Percentiles rank a stretch among this genome's conserved stretches.
Conservation (phyloP, 495 filamentous ascomycete genomes). For the Patellaria atrata region DNA sequence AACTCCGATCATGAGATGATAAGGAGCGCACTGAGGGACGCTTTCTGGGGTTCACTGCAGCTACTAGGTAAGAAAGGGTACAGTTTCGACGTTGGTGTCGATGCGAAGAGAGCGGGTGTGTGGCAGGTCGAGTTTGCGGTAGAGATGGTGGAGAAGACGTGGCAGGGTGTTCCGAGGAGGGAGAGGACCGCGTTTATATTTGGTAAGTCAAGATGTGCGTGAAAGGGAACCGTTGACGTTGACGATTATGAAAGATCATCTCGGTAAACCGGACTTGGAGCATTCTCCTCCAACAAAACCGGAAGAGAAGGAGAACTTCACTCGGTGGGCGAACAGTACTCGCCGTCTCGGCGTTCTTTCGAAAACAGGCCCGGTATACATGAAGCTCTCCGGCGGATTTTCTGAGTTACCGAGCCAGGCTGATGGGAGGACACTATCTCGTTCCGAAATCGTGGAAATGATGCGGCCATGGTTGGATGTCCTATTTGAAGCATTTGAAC, state of each 20-base stretch:
- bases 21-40: constrained; percentile 35
- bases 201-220: constrained; percentile 36
- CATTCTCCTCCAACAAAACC: constrained; percentile 34
- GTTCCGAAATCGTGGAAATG: constrained; percentile 28
- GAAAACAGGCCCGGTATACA: constrained; percentile 38
- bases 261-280: constrained; percentile 72
- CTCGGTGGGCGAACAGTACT: constrained; percentile 37
- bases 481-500: constrained; percentile 51
- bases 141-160: constrained; percentile 53
- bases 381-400: constrained; percentile 81
- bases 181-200: constrained; percentile 51
- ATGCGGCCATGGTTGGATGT: constrained; percentile 52
- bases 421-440: constrained; percentile 24
- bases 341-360: constrained; percentile 8
- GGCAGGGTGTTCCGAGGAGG: constrained; percentile 32
- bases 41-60: constrained; percentile 55
- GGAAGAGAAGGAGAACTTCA: constrained; percentile 22
- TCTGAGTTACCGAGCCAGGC: constrained; percentile 46
- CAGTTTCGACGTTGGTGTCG: constrained; percentile 71
- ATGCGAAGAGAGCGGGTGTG: constrained; percentile 51
- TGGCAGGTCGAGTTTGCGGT: constrained; percentile 58
- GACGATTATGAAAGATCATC: constrained; percentile 43
- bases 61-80: constrained; percentile 45
- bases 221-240: neutral
- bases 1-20: constrained; percentile 33